Evolutionary conservation across 768 basidiomycete species (phyloP), one percentile per base, ranked within the genome.

Genomic region (Ramaria sp.): DNA sequence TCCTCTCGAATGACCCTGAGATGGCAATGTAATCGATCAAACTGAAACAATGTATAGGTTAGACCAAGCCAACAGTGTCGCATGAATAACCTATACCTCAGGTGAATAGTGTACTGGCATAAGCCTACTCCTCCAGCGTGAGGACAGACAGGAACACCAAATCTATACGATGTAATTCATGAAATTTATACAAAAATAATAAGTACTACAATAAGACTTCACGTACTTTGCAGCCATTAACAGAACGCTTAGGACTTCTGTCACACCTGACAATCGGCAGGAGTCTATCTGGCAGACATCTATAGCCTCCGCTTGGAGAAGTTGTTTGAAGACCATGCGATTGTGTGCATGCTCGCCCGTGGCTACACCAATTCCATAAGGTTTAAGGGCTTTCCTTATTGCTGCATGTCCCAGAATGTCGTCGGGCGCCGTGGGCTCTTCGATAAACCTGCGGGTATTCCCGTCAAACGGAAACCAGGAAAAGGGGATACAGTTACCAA

Each of bases 261-360:
- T 93, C 31, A 97, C 91, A 51, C 94, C 94, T 4, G 89, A 92
- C 20, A 96, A 74, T 50, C 94, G 82, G 71, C 94, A 96, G 20
- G 90, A 89, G 71, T 97, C 94, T 64, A 97, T 93, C 67, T 97
- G 94, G 62, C 82, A 86, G 27, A 96, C 94, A 64, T 98, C 94
- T 66, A 98, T 91, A 4, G 94, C 93, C 30, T 91, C 83, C 0
- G 83, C 83, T 64, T 92, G 91, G 12, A 97, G 76, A 7, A 96
- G 75, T 68, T 95, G 94, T 72, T 95, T 95, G 79, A 95, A 95
- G n/a, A 88, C 78, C 78, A 94, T 91, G 51, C 88, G 79, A 70
- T 95, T 95, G 68, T 96, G 91, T 1, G 89, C 91, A 63, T 95
- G 92, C 72, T 96, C 93, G 27, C 91, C 93, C 0, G 93, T 95